phyloP scores from a whole-genome alignment of 176 grass and related monocot genomes.

The Zea luxurians region DNA sequence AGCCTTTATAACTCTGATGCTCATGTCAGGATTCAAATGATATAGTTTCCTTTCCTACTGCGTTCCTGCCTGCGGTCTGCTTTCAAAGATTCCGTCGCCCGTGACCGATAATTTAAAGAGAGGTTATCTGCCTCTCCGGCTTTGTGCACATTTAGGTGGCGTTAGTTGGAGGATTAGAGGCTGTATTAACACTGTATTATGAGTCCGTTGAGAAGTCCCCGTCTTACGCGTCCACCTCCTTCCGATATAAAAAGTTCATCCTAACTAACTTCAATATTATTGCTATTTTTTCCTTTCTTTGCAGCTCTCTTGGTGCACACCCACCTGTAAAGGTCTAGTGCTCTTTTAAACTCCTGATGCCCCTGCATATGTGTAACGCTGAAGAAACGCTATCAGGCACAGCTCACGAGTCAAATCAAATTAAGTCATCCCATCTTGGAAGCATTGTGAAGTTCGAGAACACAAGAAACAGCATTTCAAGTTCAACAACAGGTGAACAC shows the following conservation, averaged over 20 bases:
- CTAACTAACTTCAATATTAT: slow-evolving; percentile 40
- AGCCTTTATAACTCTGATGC: background rate
- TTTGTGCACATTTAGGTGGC: slow-evolving; percentile 33
- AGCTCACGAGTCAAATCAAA: slow-evolving; percentile 18
- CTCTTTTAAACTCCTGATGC: slow-evolving; percentile 7
- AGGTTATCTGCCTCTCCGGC: slow-evolving; percentile 8
- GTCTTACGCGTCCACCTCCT: slow-evolving; percentile 40
- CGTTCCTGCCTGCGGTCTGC: slow-evolving; percentile 17
- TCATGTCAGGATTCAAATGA: slow-evolving; percentile 27
- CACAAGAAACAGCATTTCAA: background rate
- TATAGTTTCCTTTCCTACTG: background rate
- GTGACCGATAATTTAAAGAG: slow-evolving; percentile 7
- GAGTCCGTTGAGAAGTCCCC: slow-evolving; percentile 49
- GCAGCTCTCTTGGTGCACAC: slow-evolving; percentile 29
- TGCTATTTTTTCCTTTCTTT: slow-evolving; percentile 1
- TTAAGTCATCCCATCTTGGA: slow-evolving; percentile 6
- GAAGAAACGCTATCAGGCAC: slow-evolving; percentile 25
- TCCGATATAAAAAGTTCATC: slow-evolving; percentile 43
- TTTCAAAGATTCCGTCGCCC: slow-evolving; percentile 17
- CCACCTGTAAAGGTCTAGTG: slow-evolving; percentile 49
- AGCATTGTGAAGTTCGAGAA: slow-evolving; percentile 9
- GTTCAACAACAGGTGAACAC: background rate
- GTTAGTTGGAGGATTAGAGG: slow-evolving; percentile 32
- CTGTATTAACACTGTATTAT: slow-evolving; percentile 32
- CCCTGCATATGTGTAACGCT: slow-evolving; percentile 5